Conservation (phyloP, 164 flowering plant species). For the grape (Vitis vinifera) region ASM3070453v1 NC_081823.1:23283501-23284000, state of each 20-base stretch:
- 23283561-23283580: conserved; percentile 61
- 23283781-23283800: neutral
- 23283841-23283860: conserved; percentile 36
- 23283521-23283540: neutral
- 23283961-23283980: conserved; percentile 81
- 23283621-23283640: conserved; percentile 70
- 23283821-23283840: neutral
- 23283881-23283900: conserved; percentile 76
- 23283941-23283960: conserved; percentile 80
- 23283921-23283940: conserved; percentile 79
- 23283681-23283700: conserved; percentile 50
- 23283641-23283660: conserved; percentile 87
- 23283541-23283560: conserved; percentile 2
- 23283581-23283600: conserved; percentile 52
- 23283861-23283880: conserved; percentile 84
- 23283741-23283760: neutral
- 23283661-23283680: conserved; percentile 68
- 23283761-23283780: neutral
- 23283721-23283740: neutral
- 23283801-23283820: neutral
- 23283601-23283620: conserved; percentile 45
- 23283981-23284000: conserved; percentile 27
- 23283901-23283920: conserved; percentile 81
- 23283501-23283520: neutral
- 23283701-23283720: neutral